phyloP scores from a whole-genome alignment of 2,329 filamentous ascomycete species.

The Zalaria obscura region DNA sequence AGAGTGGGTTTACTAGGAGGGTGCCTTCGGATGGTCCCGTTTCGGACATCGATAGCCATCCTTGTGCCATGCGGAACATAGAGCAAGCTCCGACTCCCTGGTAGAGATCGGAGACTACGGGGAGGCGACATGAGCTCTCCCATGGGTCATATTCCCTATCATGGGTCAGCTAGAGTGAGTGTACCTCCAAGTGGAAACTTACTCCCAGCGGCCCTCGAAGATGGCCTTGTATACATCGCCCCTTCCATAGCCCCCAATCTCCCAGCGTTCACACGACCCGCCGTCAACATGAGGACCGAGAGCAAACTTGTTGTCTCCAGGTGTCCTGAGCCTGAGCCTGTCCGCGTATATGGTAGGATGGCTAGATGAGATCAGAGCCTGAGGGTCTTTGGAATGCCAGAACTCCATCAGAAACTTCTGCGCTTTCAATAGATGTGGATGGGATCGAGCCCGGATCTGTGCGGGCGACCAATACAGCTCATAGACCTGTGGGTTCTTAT shows the following conservation, averaged over 20 bases:
- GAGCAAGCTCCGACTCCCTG: constrained; percentile 67
- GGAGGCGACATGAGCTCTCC: constrained; percentile 56
- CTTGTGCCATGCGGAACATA: constrained; percentile 80
- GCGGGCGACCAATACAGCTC: constrained; percentile 35
- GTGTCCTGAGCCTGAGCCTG: constrained; percentile 37
- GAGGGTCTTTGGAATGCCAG: constrained; percentile 29
- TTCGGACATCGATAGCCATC: constrained; percentile 68
- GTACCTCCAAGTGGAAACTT: constrained; percentile 8
- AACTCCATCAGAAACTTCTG: constrained; percentile 34
- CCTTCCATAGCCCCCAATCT: constrained; percentile 45
- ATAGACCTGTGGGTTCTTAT: constrained; percentile 33
- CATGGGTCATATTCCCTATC: constrained; percentile 60
- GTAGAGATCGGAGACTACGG: constrained; percentile 60
- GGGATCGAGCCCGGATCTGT: constrained; percentile 31
- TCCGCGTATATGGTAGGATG: constrained; percentile 35
- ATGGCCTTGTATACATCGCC: constrained; percentile 58
- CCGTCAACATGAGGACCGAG: constrained; percentile 41
- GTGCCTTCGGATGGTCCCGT: constrained; percentile 64
- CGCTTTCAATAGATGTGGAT: constrained; percentile 31
- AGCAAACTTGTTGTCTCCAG: constrained; percentile 35
- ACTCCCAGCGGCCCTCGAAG: constrained; percentile 62
- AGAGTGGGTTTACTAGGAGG: constrained; percentile 63
- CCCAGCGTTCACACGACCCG: constrained; percentile 34
- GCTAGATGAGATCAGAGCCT: constrained; percentile 24
- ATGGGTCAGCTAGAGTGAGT: not conserved